These are phyloP conservation scores for Rasamsonia emersonii DNA, from an alignment of 2,329 filamentous ascomycete genomes.

Conservation along the genomic window DNA sequence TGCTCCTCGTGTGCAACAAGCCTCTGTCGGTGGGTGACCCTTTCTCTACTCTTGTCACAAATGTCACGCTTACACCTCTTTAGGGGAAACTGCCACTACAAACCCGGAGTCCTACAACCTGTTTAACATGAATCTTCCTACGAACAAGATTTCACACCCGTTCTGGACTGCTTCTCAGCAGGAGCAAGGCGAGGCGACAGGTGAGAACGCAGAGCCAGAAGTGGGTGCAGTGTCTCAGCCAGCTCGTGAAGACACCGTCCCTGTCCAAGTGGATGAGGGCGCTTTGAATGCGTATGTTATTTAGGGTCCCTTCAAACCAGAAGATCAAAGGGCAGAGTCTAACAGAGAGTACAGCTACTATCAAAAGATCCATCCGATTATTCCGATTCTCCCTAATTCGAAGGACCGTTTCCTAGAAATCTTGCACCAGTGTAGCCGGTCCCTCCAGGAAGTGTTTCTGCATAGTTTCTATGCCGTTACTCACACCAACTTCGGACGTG, in stretches of 20 bases:
- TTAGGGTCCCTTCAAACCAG: neutral
- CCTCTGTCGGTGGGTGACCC: slow-evolving; percentile 23
- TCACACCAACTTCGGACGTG: slow-evolving; percentile 27
- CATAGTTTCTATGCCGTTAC: slow-evolving; percentile 32
- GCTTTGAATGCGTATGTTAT: slow-evolving; percentile 31
- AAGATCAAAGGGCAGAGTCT: neutral
- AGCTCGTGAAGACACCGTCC: slow-evolving; percentile 25
- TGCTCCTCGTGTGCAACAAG: slow-evolving; percentile 24
- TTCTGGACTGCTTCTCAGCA: slow-evolving; percentile 36
- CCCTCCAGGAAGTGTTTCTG: slow-evolving; percentile 33
- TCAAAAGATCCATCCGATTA: slow-evolving; percentile 30
- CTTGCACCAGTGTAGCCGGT: slow-evolving; percentile 31
- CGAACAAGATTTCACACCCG: slow-evolving; percentile 27
- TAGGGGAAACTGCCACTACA: slow-evolving; percentile 9
- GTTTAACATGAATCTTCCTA: slow-evolving; percentile 26
- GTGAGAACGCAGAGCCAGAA: too few relatives aligned
- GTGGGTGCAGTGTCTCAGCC: slow-evolving; percentile 18
- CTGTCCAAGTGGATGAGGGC: slow-evolving; percentile 29
- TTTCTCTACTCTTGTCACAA: neutral
- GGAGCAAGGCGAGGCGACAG: too few relatives aligned
- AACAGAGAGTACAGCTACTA: slow-evolving; percentile 28
- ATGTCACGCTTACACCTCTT: slow-evolving; percentile 5
- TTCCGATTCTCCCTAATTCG: slow-evolving; percentile 34
- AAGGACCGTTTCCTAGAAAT: slow-evolving; percentile 28
- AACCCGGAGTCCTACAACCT: slow-evolving; percentile 9